Percentiles rank a stretch among this genome's conserved stretches.
phyloP scores from a whole-genome alignment of 257 asterid species.

The Solanum piurae region DNA sequence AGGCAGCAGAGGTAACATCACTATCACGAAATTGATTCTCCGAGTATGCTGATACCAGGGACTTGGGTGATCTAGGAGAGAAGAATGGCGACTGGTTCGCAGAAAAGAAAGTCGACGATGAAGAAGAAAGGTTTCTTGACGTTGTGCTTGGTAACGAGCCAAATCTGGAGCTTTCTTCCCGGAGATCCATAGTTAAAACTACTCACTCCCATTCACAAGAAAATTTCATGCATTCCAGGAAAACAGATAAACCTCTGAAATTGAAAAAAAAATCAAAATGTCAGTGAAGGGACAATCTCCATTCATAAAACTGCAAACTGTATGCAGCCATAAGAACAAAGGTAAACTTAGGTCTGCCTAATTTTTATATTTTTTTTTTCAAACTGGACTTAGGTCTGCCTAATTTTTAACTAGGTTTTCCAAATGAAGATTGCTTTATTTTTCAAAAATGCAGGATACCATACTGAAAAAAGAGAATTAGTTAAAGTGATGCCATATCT shows the following conservation, averaged over 20 bases:
- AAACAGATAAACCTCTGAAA: constrained; percentile 21
- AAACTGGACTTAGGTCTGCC: background rate
- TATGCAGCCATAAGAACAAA: background rate
- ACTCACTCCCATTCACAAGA: constrained; percentile 21
- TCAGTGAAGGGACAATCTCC: background rate
- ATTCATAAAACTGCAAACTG: background rate
- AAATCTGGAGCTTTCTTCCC: constrained; percentile 49
- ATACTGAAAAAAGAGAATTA: background rate
- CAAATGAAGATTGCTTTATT: background rate
- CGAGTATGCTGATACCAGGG: constrained; percentile 9
- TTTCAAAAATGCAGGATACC: background rate
- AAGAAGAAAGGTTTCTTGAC: constrained; percentile 72
- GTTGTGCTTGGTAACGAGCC: constrained; percentile 47
- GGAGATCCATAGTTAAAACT: constrained; percentile 47
- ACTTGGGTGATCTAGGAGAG: constrained; percentile 58
- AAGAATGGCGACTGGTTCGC: constrained; percentile 92
- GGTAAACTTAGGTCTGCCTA: background rate
- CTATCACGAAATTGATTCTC: constrained; percentile 10
- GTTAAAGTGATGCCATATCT: background rate
- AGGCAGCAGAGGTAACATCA: constrained; percentile 22
- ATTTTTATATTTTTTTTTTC: background rate
- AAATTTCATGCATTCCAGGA: constrained; percentile 24
- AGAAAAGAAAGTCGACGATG: constrained; percentile 85
- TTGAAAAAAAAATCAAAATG: background rate
- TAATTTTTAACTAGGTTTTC: background rate